phyloP scores from a whole-genome alignment of 805 yeast genomes.

The Wickerhamiella siamensis region DNA sequence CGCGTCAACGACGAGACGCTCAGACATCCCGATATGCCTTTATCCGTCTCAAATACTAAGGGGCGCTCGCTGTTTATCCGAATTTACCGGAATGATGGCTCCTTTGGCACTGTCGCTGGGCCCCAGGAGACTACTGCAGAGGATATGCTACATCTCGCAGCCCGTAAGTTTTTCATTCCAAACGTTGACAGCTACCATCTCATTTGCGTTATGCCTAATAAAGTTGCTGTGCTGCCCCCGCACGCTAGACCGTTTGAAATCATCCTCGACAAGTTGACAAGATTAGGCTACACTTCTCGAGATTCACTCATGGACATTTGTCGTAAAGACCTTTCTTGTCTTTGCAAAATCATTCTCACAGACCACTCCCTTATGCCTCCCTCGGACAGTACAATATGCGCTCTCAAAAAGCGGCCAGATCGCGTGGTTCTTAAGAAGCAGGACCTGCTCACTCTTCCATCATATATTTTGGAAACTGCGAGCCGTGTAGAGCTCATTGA shows the following conservation, averaged over 20 bases:
- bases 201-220: constrained; percentile 9
- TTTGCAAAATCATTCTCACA: constrained; percentile 15
- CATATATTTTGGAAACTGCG: neutral
- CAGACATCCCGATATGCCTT: constrained; percentile 14
- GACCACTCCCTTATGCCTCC: neutral
- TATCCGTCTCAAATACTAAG: neutral
- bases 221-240: constrained; percentile 9
- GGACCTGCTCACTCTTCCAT: constrained; percentile 4
- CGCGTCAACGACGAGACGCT: constrained; percentile 1
- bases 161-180: constrained; percentile 44
- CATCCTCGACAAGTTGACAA: constrained; percentile 8
- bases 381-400: neutral
- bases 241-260: constrained; percentile 9
- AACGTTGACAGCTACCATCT: constrained; percentile 13
- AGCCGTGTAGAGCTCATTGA: neutral
- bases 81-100: constrained; percentile 70
- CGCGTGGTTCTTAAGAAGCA: constrained; percentile 7
- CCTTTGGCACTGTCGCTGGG: constrained; percentile 71
- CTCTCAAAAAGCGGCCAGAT: neutral
- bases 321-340: constrained; percentile 16
- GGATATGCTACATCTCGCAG: constrained; percentile 55
- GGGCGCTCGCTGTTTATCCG: constrained; percentile 31
- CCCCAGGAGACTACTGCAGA: constrained; percentile 63
- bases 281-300: constrained; percentile 12
- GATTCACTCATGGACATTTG: constrained; percentile 10